Evolutionary conservation across 164 flowering plant genomes (phyloP).

Genomic region (Paratinospora sagittata): DNA sequence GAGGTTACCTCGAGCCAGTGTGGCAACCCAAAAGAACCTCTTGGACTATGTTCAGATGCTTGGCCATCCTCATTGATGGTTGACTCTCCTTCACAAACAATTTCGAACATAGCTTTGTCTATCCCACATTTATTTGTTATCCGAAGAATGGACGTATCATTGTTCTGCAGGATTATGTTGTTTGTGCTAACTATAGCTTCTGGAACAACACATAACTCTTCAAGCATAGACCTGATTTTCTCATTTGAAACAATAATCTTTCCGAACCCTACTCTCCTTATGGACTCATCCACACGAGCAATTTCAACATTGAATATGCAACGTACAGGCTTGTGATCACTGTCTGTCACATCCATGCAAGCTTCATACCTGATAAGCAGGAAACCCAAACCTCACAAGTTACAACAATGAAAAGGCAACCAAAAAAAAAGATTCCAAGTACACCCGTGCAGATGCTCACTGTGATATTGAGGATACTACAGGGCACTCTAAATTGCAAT

Average conservation of each 20-base stretch:
- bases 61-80: conserved; percentile 51
- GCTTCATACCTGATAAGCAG: conserved; percentile 68
- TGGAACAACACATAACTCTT: conserved; percentile 53
- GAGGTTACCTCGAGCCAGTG: conserved; percentile 93
- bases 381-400: neutral
- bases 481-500: conserved; percentile 82
- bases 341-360: conserved; percentile 93
- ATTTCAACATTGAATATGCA: conserved; percentile 62
- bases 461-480: conserved; percentile 41
- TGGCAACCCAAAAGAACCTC: conserved; percentile 84
- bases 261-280: conserved; percentile 69
- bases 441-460: neutral
- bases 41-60: conserved; percentile 30
- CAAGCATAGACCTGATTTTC: conserved; percentile 39
- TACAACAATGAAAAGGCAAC: neutral
- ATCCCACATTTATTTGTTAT: conserved; percentile 62
- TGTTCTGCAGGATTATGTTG: conserved; percentile 63
- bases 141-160: conserved; percentile 47
- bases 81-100: conserved; percentile 64
- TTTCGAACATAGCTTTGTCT: conserved; percentile 49
- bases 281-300: conserved; percentile 70
- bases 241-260: conserved; percentile 52
- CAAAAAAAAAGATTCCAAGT: neutral
- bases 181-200: conserved; percentile 67
- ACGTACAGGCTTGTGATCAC: conserved; percentile 97